Percentiles rank a stretch among this genome's conserved stretches.
phyloP scores from a whole-genome alignment of 352 stramenopile species.

The Globisporangium rhizosaccharum region DNA sequence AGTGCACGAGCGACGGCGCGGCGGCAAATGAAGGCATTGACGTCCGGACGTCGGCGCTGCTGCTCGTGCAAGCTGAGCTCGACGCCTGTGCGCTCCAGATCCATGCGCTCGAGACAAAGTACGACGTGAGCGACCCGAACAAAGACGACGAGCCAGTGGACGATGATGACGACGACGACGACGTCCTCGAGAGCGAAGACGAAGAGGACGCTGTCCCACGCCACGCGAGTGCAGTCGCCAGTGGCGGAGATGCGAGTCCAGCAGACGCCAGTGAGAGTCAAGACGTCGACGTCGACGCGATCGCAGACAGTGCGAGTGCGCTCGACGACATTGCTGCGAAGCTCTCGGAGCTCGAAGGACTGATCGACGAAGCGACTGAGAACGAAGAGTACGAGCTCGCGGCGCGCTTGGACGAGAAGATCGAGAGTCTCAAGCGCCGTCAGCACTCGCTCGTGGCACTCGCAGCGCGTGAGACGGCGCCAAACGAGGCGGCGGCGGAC shows the following conservation, averaged over 20 bases:
- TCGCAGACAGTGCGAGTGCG: conserved; percentile 23
- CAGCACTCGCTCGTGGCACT: conserved; percentile 39
- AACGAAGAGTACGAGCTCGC: conserved; percentile 81
- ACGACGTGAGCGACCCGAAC: conserved; percentile 49
- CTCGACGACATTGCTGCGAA: conserved; percentile 58
- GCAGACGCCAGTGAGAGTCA: conserved; percentile 4
- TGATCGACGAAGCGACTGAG: conserved; percentile 74
- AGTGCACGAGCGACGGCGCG: conserved; percentile 56
- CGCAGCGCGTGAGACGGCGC: conserved; percentile 8
- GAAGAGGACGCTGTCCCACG: conserved; percentile 23
- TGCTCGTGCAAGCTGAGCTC: conserved; percentile 75
- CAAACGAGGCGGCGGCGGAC: conserved; percentile 7
- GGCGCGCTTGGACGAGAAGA: conserved; percentile 67
- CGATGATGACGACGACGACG: conserved; percentile 41
- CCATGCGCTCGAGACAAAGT: conserved; percentile 64
- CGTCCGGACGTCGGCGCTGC: conserved; percentile 58
- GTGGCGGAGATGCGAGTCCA: background rate
- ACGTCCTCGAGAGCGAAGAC: conserved; percentile 37
- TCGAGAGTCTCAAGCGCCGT: conserved; percentile 52
- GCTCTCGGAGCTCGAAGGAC: conserved; percentile 48
- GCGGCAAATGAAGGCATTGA: conserved; percentile 51
- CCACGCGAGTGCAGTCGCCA: conserved; percentile 8
- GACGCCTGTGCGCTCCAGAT: conserved; percentile 59
- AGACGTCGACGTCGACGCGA: conserved; percentile 21
- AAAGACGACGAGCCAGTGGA: conserved; percentile 50